Base-by-base conservation (phyloP, 345 rosid species). In the Acer campestre region DNA sequence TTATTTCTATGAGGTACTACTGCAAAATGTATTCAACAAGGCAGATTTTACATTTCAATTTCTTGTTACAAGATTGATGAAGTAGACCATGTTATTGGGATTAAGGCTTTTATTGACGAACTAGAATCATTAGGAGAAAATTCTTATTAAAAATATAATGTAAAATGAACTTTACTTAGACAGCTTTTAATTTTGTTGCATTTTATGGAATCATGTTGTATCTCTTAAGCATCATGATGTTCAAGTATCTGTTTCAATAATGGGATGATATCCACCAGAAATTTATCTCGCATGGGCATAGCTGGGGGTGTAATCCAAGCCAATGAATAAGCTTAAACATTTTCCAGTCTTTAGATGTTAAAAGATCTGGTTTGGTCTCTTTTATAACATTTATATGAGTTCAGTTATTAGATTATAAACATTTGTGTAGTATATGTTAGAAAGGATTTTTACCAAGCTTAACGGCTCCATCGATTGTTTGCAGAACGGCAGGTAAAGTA, bases 401-500 rank as follows among this genome's bases (percentile, higher is more conserved):
- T 56, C 4, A 18, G 51, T 64, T 70, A 11, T 65, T 11, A 38
- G 18, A 44, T 31, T 22, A 58, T 61, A 17, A 48, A 69, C 67
- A 17, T 31, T 23, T 73, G 70, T 76, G 35, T 58, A 13, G 27
- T 64, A 17, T 31, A 35, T 27, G 4, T 59, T 7, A 13, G 48
- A 7, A 64, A 6, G 46, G 49, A 25, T 23, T 49, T 11, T 55
- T 64, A 70, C 46, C 49, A 74, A 18, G 27, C 56, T 11, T 68
- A 51, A 42, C 56, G 12, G 65, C 4, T 18, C 17, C 40, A 48
- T 70, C 51, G 10, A 29, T 18, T 73, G 51, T 86, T 78, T 85
- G 44, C 81, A 94, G 98, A 89, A 25, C 66, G 72, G 65, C 99
- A 94, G 70, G 98, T 91, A 77, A 88, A 94, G 86, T 91, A 90